phyloP scores from a whole-genome alignment of 768 basidiomycete species.

The Mycena polygramma region DNA sequence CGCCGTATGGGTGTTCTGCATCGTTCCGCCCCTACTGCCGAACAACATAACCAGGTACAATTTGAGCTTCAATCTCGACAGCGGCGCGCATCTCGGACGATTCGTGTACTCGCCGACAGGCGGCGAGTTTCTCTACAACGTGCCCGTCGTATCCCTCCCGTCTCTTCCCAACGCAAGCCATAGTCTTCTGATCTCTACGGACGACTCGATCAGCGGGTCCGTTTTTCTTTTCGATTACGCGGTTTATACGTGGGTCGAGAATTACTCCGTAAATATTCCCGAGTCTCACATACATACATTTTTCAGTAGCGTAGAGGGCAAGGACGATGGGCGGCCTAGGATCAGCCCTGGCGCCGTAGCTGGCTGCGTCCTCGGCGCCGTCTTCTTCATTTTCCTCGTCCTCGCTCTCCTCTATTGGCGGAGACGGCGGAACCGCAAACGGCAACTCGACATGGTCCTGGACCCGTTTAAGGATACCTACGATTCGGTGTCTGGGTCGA shows the following conservation, averaged over 20 bases:
- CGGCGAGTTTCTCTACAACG: slow-evolving; percentile 26
- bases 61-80: slow-evolving; percentile 29
- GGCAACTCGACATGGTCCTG: background rate
- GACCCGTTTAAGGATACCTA: background rate
- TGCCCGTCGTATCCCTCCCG: slow-evolving; percentile 26
- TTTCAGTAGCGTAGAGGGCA: background rate
- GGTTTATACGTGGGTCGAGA: slow-evolving; percentile 33
- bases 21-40: slow-evolving; percentile 18
- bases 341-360: slow-evolving; percentile 15
- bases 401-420: slow-evolving; percentile 1
- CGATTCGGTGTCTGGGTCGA: background rate
- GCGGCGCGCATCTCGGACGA: slow-evolving; percentile 1
- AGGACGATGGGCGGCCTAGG: background rate
- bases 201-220: slow-evolving; percentile 22
- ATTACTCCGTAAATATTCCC: background rate
- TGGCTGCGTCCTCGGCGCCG: slow-evolving; percentile 21
- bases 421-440: background rate
- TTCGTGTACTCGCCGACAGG: slow-evolving; percentile 13
- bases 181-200: slow-evolving; percentile 24
- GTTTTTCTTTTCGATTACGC: slow-evolving; percentile 36
- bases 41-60: slow-evolving; percentile 12
- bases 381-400: slow-evolving; percentile 1
- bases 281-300: background rate
- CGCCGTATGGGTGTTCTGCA: slow-evolving; percentile 33
- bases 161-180: slow-evolving; percentile 23